These are phyloP conservation scores for Chrysochromulina parva DNA, from an alignment of 78 protist genomes.

Conservation along the genomic window DNA sequence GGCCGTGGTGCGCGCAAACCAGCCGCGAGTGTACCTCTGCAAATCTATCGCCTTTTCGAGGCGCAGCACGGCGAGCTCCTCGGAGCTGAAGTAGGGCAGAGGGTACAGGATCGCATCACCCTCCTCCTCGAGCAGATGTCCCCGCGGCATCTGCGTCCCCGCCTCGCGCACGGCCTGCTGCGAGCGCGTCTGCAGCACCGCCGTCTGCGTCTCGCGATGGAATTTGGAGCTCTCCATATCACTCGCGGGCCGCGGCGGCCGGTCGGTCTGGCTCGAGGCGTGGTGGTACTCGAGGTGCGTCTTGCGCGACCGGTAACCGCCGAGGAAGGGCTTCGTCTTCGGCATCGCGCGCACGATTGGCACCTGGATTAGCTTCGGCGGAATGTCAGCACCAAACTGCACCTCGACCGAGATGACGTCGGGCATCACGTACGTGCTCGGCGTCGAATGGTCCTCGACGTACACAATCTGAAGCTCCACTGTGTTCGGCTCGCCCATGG, in stretches of 20 bases:
- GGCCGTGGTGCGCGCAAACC: conserved; percentile 59
- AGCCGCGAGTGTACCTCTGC: conserved; percentile 52
- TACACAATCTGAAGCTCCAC: not conserved
- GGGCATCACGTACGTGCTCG: conserved; percentile 3
- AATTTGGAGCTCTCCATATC: not conserved
- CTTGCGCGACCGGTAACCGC: conserved; percentile 44
- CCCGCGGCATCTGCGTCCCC: conserved; percentile 74
- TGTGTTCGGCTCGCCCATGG: not conserved
- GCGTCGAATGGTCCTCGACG: not conserved
- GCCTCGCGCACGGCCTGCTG: conserved; percentile 61
- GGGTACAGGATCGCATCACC: conserved; percentile 37
- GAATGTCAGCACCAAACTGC: not conserved
- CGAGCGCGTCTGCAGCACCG: conserved; percentile 14
- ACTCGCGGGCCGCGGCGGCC: not conserved
- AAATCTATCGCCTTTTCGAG: not conserved
- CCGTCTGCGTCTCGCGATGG: conserved; percentile 68
- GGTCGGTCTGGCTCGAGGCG: conserved; percentile 56
- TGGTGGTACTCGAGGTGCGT: conserved; percentile 52
- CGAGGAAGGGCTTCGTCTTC: conserved; percentile 51
- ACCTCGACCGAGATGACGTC: not conserved
- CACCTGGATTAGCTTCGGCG: not conserved
- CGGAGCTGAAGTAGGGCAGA: conserved; percentile 54
- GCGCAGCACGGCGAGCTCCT: conserved; percentile 36
- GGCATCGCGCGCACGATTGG: not conserved
- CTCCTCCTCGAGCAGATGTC: not conserved